Conservation (phyloP, 2,329 filamentous ascomycete genomes). For the Pseudocercospora fuligena region DNA sequence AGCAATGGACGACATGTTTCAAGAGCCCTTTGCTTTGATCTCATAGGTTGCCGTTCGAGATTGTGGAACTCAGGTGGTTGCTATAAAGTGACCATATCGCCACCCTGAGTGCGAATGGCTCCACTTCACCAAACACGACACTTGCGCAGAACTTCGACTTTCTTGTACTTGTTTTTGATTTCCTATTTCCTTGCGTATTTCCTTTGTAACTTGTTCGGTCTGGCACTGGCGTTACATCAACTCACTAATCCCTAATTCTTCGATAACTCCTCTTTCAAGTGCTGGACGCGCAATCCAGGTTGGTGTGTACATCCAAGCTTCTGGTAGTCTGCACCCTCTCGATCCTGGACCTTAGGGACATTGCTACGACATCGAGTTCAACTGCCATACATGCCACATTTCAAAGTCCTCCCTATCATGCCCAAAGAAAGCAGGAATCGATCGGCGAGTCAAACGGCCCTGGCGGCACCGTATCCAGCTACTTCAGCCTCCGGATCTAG, state of each 20-base stretch:
- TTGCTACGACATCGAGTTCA: constrained; percentile 9
- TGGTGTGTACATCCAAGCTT: background rate
- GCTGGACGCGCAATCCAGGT: constrained; percentile 31
- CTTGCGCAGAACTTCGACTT: constrained; percentile 18
- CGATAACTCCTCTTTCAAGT: constrained; percentile 17
- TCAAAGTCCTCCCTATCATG: constrained; percentile 45
- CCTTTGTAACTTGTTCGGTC: constrained; percentile 38
- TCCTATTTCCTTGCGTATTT: constrained; percentile 40
- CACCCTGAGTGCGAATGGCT: constrained; percentile 10
- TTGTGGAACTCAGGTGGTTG: background rate
- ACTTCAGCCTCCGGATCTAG: constrained; percentile 42
- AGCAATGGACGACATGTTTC: constrained; percentile 27
- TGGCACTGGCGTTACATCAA: constrained; percentile 36
- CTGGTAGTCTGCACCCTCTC: background rate
- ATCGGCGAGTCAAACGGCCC: constrained; percentile 33
- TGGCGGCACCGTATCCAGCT: constrained; percentile 41
- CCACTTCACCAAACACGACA: constrained; percentile 12
- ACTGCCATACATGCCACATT: constrained; percentile 34
- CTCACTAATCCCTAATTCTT: constrained; percentile 30
- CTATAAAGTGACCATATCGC: constrained; percentile 30
- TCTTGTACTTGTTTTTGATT: constrained; percentile 27
- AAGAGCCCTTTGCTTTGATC: constrained; percentile 10
- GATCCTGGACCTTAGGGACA: background rate
- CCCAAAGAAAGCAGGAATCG: constrained; percentile 49
- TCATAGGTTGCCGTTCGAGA: constrained; percentile 15